A percentile compares a stretch with the other conserved stretches of the same genome.
phyloP scores from a whole-genome alignment of 805 yeast genomes.

The Candida insectalens region DNA sequence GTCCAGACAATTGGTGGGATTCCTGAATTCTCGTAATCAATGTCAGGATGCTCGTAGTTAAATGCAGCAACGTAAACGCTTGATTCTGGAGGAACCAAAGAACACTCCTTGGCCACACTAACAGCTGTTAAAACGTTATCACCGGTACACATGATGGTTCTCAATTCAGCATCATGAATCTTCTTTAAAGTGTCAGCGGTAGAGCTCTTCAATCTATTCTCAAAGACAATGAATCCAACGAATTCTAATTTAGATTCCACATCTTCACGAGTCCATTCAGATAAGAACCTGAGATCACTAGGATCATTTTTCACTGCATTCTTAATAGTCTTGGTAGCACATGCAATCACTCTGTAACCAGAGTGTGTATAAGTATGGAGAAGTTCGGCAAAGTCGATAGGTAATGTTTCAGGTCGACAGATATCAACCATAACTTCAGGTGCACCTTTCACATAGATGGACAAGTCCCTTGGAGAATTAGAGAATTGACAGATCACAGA shows the following conservation, averaged over 20 bases:
- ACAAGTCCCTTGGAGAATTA: conserved; percentile 19
- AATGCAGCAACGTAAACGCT: conserved; percentile 57
- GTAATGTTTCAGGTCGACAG: conserved; percentile 64
- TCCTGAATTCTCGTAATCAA: conserved; percentile 2
- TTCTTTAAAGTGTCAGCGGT: conserved; percentile 53
- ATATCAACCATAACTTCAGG: conserved; percentile 86
- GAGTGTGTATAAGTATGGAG: conserved; percentile 82
- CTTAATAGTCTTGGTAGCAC: conserved; percentile 50
- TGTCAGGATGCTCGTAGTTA: conserved; percentile 22
- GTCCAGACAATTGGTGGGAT: conserved; percentile 44
- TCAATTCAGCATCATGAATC: conserved; percentile 56
- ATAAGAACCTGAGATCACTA: conserved; percentile 39
- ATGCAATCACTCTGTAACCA: conserved; percentile 93
- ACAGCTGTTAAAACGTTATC: conserved; percentile 92
- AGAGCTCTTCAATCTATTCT: conserved; percentile 72
- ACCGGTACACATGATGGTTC: conserved; percentile 96
- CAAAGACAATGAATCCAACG: conserved; percentile 85
- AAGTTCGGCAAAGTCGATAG: conserved; percentile 61
- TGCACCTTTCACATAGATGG: conserved; percentile 84
- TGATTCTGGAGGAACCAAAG: conserved; percentile 37
- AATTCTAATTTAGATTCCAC: conserved; percentile 66
- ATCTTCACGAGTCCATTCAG: conserved; percentile 45
- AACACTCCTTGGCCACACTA: conserved; percentile 84
- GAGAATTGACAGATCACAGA: conserved; percentile 58
- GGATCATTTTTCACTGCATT: conserved; percentile 3